phyloP scores from a whole-genome alignment of 495 filamentous ascomycete species.

The Annulohypoxylon bovei region DNA sequence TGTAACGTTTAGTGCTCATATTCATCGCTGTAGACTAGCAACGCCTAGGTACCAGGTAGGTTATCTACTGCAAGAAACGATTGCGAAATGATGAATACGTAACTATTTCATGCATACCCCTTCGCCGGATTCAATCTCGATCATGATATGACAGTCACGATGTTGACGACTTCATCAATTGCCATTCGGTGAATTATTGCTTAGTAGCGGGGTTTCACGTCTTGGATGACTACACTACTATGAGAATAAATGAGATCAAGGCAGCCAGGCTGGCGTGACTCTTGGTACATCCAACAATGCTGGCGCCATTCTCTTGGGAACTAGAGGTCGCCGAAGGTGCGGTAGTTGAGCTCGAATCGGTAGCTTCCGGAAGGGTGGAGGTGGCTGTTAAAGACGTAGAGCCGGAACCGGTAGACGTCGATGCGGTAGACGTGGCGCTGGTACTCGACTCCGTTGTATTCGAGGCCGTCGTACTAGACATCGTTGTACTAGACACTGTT shows the following conservation, averaged over 20 bases:
- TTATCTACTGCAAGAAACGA: too few relatives aligned
- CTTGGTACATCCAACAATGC: background rate
- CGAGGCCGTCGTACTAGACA: background rate
- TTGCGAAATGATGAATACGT: too few relatives aligned
- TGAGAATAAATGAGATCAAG: conserved; percentile 5
- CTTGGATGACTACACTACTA: background rate
- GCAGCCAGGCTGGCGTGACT: background rate
- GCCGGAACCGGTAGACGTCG: background rate
- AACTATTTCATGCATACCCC: too few relatives aligned
- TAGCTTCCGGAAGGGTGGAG: conserved; percentile 14
- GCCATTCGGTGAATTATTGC: too few relatives aligned
- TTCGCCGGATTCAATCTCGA: too few relatives aligned
- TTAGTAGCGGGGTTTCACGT: background rate
- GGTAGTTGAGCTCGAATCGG: background rate
- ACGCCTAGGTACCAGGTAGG: too few relatives aligned
- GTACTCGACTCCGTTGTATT: background rate
- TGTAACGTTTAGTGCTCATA: too few relatives aligned
- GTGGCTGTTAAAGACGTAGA: conserved; percentile 1
- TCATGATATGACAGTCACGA: too few relatives aligned
- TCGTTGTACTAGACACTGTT: background rate
- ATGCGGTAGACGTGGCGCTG: background rate
- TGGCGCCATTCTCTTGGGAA: conserved; percentile 1
- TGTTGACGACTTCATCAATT: too few relatives aligned
- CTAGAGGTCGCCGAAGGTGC: conserved; percentile 9
- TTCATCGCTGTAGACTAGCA: too few relatives aligned